Evolutionary conservation across 1,284 basidiomycete species (phyloP).

Genomic region (Pulveroboletus sp.): DNA sequence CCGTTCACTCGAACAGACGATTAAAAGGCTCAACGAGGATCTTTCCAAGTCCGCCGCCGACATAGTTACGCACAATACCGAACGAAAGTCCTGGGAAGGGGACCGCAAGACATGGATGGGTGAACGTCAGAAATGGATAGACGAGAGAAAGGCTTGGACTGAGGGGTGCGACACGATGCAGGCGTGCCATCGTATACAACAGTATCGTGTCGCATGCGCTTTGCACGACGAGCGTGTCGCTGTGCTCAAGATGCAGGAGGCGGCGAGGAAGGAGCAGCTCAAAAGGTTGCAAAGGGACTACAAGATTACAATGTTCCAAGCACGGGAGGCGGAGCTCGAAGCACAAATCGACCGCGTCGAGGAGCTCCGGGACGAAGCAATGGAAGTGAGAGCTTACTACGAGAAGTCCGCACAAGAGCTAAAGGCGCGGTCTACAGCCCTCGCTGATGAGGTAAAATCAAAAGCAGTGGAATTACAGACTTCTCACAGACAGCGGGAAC

Average conservation of each 20-base stretch:
- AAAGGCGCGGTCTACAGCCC: constrained; percentile 36
- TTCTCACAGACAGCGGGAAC: constrained; percentile 44
- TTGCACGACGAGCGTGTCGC: constrained; percentile 53
- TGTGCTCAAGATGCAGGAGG: constrained; percentile 53
- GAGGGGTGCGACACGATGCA: constrained; percentile 63
- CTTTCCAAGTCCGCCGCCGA: constrained; percentile 39
- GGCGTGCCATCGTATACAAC: constrained; percentile 60
- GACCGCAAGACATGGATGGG: constrained; percentile 43
- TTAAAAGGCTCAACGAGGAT: constrained; percentile 52
- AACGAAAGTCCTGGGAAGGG: constrained; percentile 31
- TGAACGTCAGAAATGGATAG: constrained; percentile 50
- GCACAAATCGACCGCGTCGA: constrained; percentile 47
- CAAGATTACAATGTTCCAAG: constrained; percentile 63
- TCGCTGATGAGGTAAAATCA: constrained; percentile 41
- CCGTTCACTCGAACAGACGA: constrained; percentile 58
- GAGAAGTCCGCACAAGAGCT: constrained; percentile 32
- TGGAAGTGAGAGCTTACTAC: constrained; percentile 32
- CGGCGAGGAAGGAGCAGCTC: constrained; percentile 53
- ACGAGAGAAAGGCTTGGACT: constrained; percentile 57
- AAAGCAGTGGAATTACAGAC: constrained; percentile 40
- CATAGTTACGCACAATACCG: constrained; percentile 11
- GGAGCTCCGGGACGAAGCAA: constrained; percentile 41
- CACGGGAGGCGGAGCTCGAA: constrained; percentile 59
- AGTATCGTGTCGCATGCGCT: constrained; percentile 53
- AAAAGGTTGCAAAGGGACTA: constrained; percentile 60